These are phyloP conservation scores for Rubia yunnanensis DNA, from an alignment of 257 asterid species.

Conservation along the genomic window DNA sequence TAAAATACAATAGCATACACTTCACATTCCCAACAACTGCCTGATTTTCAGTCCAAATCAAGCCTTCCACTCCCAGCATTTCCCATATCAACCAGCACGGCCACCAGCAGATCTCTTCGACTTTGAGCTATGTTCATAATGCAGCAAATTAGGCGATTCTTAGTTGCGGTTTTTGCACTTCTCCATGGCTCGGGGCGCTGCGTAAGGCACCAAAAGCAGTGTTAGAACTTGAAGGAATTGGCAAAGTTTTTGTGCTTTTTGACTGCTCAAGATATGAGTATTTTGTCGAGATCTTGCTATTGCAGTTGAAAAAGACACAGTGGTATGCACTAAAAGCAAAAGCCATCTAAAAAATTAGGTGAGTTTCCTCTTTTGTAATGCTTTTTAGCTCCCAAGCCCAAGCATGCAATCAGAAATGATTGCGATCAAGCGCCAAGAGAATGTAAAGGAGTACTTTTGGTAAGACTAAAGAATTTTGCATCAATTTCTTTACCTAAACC, in stretches of 20 bases:
- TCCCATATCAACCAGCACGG: not conserved
- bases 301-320: not conserved
- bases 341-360: slow-evolving; percentile 2
- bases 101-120: not conserved
- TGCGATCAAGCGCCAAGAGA: slow-evolving; percentile 7
- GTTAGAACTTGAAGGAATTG: not conserved
- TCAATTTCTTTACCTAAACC: slow-evolving; percentile 22
- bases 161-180: slow-evolving; percentile 25
- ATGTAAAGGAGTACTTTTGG: not conserved
- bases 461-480: not conserved
- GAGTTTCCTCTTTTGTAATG: slow-evolving; percentile 4
- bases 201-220: not conserved
- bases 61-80: slow-evolving; percentile 7
- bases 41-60: slow-evolving; percentile 12
- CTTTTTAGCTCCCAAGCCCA: slow-evolving; percentile 1
- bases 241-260: slow-evolving; percentile 2
- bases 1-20: slow-evolving; percentile 10
- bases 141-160: slow-evolving; percentile 1
- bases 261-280: not conserved
- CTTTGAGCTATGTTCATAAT: not conserved
- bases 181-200: slow-evolving; percentile 28
- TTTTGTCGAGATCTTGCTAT: not conserved
- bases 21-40: not conserved
- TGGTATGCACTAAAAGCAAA: slow-evolving; percentile 6
- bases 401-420: slow-evolving; percentile 9